Conservation (phyloP, 2,329 filamentous ascomycete genomes). For the Fusarium armeniacum region DNA sequence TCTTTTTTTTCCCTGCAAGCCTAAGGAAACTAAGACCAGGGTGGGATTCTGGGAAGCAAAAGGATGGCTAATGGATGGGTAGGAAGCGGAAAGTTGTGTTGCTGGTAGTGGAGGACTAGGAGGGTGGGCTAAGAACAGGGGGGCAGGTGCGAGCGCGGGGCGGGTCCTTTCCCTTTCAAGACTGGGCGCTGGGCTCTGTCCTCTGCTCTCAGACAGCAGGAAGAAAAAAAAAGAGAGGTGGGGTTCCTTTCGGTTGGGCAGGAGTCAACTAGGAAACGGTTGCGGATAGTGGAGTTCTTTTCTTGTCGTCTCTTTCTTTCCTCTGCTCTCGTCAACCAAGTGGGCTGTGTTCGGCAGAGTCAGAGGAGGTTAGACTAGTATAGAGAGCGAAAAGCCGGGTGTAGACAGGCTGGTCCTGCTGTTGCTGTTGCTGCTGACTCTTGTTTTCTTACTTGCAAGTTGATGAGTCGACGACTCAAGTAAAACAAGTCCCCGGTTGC, state of each 20-base stretch:
- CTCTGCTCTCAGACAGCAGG: background rate
- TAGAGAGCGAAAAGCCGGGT: slow-evolving; percentile 7
- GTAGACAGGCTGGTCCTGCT: background rate
- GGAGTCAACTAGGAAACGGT: slow-evolving; percentile 36
- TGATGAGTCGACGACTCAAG: slow-evolving; percentile 27
- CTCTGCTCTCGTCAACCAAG: slow-evolving; percentile 9
- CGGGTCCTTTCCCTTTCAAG: slow-evolving; percentile 23
- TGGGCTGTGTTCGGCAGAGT: slow-evolving; percentile 33
- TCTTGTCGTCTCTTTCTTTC: slow-evolving; percentile 6
- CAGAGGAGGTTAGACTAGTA: background rate
- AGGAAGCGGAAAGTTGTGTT: slow-evolving; percentile 16
- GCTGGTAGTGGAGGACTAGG: slow-evolving; percentile 4
- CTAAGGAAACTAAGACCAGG: slow-evolving; percentile 21
- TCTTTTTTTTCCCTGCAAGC: slow-evolving; percentile 10
- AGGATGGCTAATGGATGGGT: no score
- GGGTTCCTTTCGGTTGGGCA: slow-evolving; percentile 38
- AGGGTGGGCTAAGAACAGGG: slow-evolving; percentile 31
- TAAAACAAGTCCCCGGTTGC: slow-evolving; percentile 36
- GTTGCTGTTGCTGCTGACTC: background rate
- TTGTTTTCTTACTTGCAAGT: slow-evolving; percentile 8
- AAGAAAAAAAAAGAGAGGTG: slow-evolving; percentile 17
- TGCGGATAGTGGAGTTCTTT: slow-evolving; percentile 27
- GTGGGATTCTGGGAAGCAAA: slow-evolving; percentile 6
- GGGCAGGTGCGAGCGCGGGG: slow-evolving; percentile 35
- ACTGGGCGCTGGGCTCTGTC: slow-evolving; percentile 25